Evolutionary conservation across 345 rosid genomes (phyloP).

Genomic region (Populus pruinosa): DNA sequence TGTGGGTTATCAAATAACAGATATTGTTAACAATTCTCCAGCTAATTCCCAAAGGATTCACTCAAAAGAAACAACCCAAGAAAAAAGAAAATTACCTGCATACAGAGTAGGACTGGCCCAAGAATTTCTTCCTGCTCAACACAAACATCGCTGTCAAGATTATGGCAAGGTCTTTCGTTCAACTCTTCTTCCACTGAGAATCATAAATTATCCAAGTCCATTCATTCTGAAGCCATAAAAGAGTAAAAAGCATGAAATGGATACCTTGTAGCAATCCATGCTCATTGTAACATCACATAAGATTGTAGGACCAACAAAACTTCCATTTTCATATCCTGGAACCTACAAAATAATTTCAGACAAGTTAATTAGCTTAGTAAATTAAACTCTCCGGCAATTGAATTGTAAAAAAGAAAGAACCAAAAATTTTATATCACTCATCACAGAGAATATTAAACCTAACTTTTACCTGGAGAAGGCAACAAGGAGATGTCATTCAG

Average conservation of each 20-base stretch:
- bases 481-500: not conserved
- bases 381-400: not conserved
- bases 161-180: conserved; percentile 15
- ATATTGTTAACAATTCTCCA: conserved; percentile 10
- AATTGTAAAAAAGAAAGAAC: not conserved
- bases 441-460: not conserved
- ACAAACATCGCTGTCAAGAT: conserved; percentile 32
- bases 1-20: conserved; percentile 22
- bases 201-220: not conserved
- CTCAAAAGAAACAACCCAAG: conserved; percentile 12
- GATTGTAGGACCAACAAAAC: conserved; percentile 90
- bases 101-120: conserved; percentile 94
- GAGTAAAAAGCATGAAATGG: not conserved
- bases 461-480: not conserved
- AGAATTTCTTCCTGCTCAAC: conserved; percentile 90
- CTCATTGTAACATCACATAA: conserved; percentile 71
- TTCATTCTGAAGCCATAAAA: not conserved
- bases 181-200: not conserved
- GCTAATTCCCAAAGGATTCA: not conserved
- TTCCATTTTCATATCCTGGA: conserved; percentile 85
- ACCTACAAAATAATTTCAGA: conserved; percentile 42
- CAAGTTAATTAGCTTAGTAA: not conserved
- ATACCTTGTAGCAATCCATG: conserved; percentile 97
- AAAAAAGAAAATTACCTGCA: conserved; percentile 49
- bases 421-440: not conserved